A percentile compares a stretch with the other conserved stretches of the same genome.
phyloP scores from a whole-genome alignment of 1,284 basidiomycete genomes.

The Limonomyces culmigenus region DNA sequence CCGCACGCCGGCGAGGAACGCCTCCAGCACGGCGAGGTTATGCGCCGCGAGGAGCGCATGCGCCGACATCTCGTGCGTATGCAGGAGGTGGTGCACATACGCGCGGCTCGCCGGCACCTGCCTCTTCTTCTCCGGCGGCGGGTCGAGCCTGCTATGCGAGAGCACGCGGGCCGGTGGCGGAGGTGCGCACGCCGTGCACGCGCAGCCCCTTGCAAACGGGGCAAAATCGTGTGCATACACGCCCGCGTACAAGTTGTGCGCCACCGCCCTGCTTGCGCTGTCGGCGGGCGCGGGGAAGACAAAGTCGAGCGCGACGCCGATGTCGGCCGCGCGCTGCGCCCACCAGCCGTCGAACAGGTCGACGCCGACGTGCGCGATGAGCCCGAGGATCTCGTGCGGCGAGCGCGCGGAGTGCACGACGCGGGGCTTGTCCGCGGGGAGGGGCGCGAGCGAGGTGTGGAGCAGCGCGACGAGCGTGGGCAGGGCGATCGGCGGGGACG shows the following conservation, averaged over 20 bases:
- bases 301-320: slow-evolving; percentile 65
- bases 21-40: slow-evolving; percentile 48
- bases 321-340: slow-evolving; percentile 44
- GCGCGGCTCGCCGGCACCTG: slow-evolving; percentile 39
- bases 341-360: slow-evolving; percentile 62
- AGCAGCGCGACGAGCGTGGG: slow-evolving; percentile 22
- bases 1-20: slow-evolving; percentile 45
- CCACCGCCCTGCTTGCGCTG: slow-evolving; percentile 26
- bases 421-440: slow-evolving; percentile 41
- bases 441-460: slow-evolving; percentile 33
- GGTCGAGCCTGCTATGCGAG: slow-evolving; percentile 32
- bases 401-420: slow-evolving; percentile 37
- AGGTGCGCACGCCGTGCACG: slow-evolving; percentile 50
- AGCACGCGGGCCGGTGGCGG: slow-evolving; percentile 19
- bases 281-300: slow-evolving; percentile 20
- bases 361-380: slow-evolving; percentile 46
- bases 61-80: slow-evolving; percentile 77
- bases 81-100: slow-evolving; percentile 67
- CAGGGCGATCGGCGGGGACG: neutral
- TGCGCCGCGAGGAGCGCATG: slow-evolving; percentile 58
- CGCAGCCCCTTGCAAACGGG: slow-evolving; percentile 25
- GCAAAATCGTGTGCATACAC: slow-evolving; percentile 43
- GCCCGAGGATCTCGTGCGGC: slow-evolving; percentile 57
- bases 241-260: slow-evolving; percentile 52
- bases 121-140: slow-evolving; percentile 7